Evolutionary conservation across 257 asterid species (phyloP), one percentile per base, ranked within the genome.

Genomic region (Mitragyna speciosa): DNA sequence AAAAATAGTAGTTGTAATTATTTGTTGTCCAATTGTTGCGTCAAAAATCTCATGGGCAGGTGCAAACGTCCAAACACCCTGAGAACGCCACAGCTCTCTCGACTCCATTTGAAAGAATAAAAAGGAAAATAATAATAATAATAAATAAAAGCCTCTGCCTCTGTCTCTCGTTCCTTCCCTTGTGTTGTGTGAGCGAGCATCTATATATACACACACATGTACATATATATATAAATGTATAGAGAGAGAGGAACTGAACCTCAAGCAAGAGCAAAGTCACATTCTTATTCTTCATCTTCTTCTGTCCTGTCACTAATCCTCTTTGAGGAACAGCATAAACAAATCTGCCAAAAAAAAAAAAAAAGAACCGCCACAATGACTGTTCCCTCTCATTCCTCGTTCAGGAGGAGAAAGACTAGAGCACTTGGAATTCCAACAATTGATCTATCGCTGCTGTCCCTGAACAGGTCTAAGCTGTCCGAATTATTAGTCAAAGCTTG

Each of bases 401-500:
- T 73, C 6, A 24, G 85, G 72, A 84, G 76, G 73, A 88, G 80
- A 70, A 90, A 86, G 73, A 73, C 86, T 1, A 82, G 82, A 69
- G 89, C 86, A 7, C 22, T 80, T 0, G 91, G 88, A 9, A 78
- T 90, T 31, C 94, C 98, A 19, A 84, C 84, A 3, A 87, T 92
- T 48, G 92, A 93, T 84, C 81, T 93, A 30, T 79, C 83, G n/a
- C 82, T 73, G 22, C 77, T 89, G 41, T 71, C 81, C n/a, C 83
- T 76, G 15, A 87, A 85, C 1, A 82, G 88, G 80, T 67, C 89
- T 0, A 74, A 74, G 45, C 69, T 86, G 12, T 68, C 90, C 6
- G 81, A 83, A 41, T 28, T 85, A 14, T 74, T 90, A n/a, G 85
- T 87, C 4, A 84, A 86, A 70, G 94, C 97, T 43, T 90, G 98